A percentile compares a stretch with the other conserved stretches of the same genome.
Evolutionary conservation across 1,284 basidiomycete species (phyloP).

Genomic region (Boletus holoroseus): DNA sequence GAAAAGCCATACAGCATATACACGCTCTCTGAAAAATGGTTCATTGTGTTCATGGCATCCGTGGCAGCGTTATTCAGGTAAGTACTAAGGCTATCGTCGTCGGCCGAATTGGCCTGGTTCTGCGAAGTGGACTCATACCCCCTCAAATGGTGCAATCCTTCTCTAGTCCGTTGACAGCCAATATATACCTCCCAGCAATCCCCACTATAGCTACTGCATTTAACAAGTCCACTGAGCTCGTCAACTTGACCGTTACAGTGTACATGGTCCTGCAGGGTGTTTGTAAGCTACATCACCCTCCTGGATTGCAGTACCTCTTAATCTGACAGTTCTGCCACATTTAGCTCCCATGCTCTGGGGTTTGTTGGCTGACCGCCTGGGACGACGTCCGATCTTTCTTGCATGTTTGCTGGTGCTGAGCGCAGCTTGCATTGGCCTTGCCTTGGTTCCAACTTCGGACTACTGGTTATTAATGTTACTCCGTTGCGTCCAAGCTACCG

Average conservation of each 20-base stretch:
- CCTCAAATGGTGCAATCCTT: neutral
- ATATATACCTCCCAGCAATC: constrained; percentile 75
- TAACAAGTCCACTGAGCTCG: constrained; percentile 57
- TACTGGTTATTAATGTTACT: constrained; percentile 62
- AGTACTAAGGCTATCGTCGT: constrained; percentile 5
- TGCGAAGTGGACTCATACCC: neutral
- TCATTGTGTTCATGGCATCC: constrained; percentile 54
- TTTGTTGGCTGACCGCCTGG: constrained; percentile 50
- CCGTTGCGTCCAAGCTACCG: constrained; percentile 55
- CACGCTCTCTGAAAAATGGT: constrained; percentile 57
- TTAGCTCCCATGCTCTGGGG: constrained; percentile 62
- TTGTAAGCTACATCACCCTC: constrained; percentile 36
- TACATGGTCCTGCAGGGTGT: constrained; percentile 76
- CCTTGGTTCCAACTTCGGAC: constrained; percentile 50
- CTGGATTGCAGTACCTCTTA: neutral
- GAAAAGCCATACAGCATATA: constrained; percentile 49
- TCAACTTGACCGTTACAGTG: constrained; percentile 74
- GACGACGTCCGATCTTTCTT: constrained; percentile 52
- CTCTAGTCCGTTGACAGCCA: constrained; percentile 62
- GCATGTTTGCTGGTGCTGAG: constrained; percentile 49
- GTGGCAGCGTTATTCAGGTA: constrained; percentile 62
- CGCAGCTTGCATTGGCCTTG: constrained; percentile 55
- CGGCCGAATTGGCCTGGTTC: neutral
- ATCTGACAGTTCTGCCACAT: neutral
- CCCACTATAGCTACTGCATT: constrained; percentile 61